phyloP scores from a whole-genome alignment of 805 yeast species.

The Starmerella stigmatis region DNA sequence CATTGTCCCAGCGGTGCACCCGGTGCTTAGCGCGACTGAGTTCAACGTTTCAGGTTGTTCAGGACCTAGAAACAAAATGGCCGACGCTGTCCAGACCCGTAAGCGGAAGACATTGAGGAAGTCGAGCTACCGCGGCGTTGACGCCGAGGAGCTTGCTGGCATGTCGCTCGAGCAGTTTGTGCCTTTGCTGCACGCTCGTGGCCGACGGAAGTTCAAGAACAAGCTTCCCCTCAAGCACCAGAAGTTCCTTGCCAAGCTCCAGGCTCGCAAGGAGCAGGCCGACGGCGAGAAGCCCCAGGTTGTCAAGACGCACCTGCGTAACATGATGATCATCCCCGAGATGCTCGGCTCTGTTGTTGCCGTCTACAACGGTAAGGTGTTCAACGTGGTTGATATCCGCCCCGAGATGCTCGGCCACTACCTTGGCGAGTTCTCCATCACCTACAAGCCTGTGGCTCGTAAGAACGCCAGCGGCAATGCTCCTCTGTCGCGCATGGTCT shows the following conservation, averaged over 20 bases:
- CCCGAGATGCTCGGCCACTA: constrained; percentile 99
- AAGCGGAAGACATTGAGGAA: constrained; percentile 81
- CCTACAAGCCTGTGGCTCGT: constrained; percentile 99
- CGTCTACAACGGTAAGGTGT: constrained; percentile 98
- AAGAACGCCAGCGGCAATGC: constrained; percentile 44
- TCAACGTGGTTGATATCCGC: constrained; percentile 97
- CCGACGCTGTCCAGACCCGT: constrained; percentile 29
- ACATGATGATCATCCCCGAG: constrained; percentile 98
- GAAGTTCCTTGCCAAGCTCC: constrained; percentile 93
- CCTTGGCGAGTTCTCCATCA: constrained; percentile 99
- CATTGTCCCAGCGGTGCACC: constrained; percentile 9
- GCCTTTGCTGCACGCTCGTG: constrained; percentile 95
- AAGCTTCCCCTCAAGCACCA: constrained; percentile 92
- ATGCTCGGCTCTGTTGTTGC: constrained; percentile 99
- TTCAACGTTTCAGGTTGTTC: constrained; percentile 8
- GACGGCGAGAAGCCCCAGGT: constrained; percentile 81
- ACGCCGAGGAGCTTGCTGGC: constrained; percentile 84
- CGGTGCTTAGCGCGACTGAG: constrained; percentile 4
- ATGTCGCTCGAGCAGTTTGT: constrained; percentile 94
- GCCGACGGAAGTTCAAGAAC: constrained; percentile 98
- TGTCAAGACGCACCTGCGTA: constrained; percentile 99
- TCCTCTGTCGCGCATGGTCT: constrained; percentile 27
- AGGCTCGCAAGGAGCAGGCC: constrained; percentile 82
- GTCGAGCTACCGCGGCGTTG: constrained; percentile 98
- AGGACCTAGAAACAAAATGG: constrained; percentile 20